Evolutionary conservation across 805 yeast species (phyloP).

Genomic region (Candida sonorensis): DNA sequence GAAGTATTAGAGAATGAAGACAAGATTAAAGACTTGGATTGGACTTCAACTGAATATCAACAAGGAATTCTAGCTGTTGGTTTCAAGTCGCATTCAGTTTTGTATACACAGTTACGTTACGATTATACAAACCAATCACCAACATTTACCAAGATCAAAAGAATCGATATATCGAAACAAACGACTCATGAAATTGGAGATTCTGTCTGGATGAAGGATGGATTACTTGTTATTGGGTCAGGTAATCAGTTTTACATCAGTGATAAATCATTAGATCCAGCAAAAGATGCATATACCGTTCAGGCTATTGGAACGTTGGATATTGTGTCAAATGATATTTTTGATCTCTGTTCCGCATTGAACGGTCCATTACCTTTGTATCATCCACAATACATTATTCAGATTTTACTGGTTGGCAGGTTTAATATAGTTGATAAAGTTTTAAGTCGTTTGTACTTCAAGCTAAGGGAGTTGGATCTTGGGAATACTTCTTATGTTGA

Average conservation of each 20-base stretch:
- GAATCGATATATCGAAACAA: slow-evolving; percentile 59
- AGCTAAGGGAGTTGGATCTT: slow-evolving; percentile 48
- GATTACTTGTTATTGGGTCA: slow-evolving; percentile 73
- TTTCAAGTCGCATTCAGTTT: slow-evolving; percentile 50
- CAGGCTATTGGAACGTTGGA: slow-evolving; percentile 53
- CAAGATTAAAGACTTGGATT: slow-evolving; percentile 66
- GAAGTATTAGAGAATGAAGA: slow-evolving; percentile 31
- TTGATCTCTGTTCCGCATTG: slow-evolving; percentile 65
- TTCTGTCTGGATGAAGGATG: slow-evolving; percentile 78
- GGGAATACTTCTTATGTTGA: slow-evolving; percentile 17
- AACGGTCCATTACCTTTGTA: slow-evolving; percentile 88
- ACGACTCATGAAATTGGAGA: slow-evolving; percentile 85
- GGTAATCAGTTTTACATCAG: slow-evolving; percentile 87
- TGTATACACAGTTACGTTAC: slow-evolving; percentile 78
- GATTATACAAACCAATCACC: slow-evolving; percentile 82
- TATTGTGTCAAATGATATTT: slow-evolving; percentile 48
- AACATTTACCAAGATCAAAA: slow-evolving; percentile 68
- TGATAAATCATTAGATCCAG: slow-evolving; percentile 56
- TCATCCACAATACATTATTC: slow-evolving; percentile 85
- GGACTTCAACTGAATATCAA: slow-evolving; percentile 66
- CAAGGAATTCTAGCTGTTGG: slow-evolving; percentile 80
- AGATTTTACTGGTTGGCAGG: slow-evolving; percentile 60
- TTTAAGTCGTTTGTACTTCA: slow-evolving; percentile 44
- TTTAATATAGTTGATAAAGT: slow-evolving; percentile 48
- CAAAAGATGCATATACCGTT: slow-evolving; percentile 41